phyloP scores from a whole-genome alignment of 192 early-diverging fungal species.

The Chytriomyces sp. region DNA sequence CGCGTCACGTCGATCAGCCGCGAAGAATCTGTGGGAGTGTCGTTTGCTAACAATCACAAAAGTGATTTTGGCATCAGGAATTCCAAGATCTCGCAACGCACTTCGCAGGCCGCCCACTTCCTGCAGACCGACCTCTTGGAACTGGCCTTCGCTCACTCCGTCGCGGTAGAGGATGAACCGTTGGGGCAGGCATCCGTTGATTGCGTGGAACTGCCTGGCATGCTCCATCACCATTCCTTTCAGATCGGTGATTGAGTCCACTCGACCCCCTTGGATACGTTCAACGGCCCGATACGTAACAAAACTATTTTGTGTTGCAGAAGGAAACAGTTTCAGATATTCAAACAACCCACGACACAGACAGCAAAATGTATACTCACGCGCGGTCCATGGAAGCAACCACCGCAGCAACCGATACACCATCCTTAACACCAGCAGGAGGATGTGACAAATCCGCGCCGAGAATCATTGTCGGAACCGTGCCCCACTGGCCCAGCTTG shows the following conservation, averaged over 20 bases:
- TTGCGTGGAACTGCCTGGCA: conserved; percentile 41
- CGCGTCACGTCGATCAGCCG: conserved; percentile 54
- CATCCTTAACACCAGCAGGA: conserved; percentile 59
- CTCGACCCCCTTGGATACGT: conserved; percentile 44
- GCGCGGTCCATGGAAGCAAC: conserved; percentile 47
- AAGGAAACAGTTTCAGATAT: background rate
- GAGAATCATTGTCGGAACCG: conserved; percentile 52
- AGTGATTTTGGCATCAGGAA: conserved; percentile 41
- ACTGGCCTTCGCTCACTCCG: conserved; percentile 65
- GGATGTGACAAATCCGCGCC: conserved; percentile 93
- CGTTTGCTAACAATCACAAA: conserved; percentile 59
- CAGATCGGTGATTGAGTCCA: conserved; percentile 52
- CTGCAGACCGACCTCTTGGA: conserved; percentile 51
- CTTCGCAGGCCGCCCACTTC: conserved; percentile 54
- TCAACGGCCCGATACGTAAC: conserved; percentile 41
- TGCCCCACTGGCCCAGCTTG: conserved; percentile 1
- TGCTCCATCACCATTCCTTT: conserved; percentile 46
- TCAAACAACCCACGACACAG: background rate
- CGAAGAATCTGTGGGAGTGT: conserved; percentile 74
- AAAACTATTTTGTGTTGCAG: background rate
- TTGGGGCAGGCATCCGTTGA: conserved; percentile 37
- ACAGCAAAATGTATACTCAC: conserved; percentile 1
- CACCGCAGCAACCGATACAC: conserved; percentile 58
- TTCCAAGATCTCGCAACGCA: conserved; percentile 34
- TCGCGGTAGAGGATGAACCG: conserved; percentile 65